Evolutionary conservation across 208 protist species (phyloP).

Genomic region (Leishmania martiniquensis): DNA sequence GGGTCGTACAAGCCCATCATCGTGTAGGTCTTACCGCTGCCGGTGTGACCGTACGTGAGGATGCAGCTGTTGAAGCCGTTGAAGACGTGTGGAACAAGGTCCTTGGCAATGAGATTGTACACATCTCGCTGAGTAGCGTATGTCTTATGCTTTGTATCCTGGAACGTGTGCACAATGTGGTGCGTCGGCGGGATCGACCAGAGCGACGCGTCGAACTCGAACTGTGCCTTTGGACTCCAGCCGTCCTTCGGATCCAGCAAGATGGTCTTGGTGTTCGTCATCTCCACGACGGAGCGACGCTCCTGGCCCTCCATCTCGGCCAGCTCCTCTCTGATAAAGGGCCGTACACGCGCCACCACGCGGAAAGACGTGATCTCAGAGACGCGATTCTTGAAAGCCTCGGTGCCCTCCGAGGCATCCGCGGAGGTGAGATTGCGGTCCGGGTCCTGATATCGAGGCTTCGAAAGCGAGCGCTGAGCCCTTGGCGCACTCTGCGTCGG

Average conservation of each 20-base stretch:
- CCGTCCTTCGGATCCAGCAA: slow-evolving; percentile 86
- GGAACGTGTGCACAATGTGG: slow-evolving; percentile 83
- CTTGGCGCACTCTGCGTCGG: slow-evolving; percentile 14
- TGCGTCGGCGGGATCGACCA: slow-evolving; percentile 91
- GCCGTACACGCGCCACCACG: slow-evolving; percentile 84
- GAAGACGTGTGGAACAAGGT: slow-evolving; percentile 93
- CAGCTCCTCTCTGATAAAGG: slow-evolving; percentile 90
- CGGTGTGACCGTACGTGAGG: slow-evolving; percentile 94
- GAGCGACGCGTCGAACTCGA: slow-evolving; percentile 89
- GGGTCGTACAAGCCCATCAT: slow-evolving; percentile 92
- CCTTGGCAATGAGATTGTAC: slow-evolving; percentile 91
- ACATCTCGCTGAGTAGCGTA: slow-evolving; percentile 90
- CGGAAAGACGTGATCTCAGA: slow-evolving; percentile 90
- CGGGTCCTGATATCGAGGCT: slow-evolving; percentile 15
- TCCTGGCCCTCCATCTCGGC: slow-evolving; percentile 87
- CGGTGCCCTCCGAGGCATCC: slow-evolving; percentile 67
- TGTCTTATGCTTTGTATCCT: slow-evolving; percentile 69
- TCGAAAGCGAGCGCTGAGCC: background rate
- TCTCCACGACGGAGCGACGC: slow-evolving; percentile 88
- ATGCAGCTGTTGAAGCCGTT: slow-evolving; percentile 93
- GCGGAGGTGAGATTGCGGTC: slow-evolving; percentile 42
- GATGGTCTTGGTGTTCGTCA: slow-evolving; percentile 87
- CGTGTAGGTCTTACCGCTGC: slow-evolving; percentile 93
- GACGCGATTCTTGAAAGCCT: slow-evolving; percentile 76
- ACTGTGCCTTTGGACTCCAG: slow-evolving; percentile 89